Evolutionary conservation across 306 rosid species (phyloP).

Genomic region (Luffa acutangula): DNA sequence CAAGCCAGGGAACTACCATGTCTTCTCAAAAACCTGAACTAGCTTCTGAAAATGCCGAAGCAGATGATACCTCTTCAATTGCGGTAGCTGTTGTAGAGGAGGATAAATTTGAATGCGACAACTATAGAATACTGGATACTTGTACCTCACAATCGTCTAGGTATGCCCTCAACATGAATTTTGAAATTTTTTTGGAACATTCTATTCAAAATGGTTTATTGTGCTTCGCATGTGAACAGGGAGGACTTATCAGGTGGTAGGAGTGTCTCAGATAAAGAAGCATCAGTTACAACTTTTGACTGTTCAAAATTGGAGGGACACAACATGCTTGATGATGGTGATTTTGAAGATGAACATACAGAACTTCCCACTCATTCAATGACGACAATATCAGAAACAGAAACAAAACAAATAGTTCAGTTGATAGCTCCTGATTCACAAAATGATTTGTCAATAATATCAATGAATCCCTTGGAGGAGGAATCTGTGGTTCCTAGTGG

Average conservation of each 20-base stretch:
- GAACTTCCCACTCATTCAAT: constrained; percentile 23
- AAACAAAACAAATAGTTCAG: constrained; percentile 23
- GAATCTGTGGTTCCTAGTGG: constrained; percentile 28
- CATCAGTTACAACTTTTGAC: constrained; percentile 20
- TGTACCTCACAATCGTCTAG: constrained; percentile 27
- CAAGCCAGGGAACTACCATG: constrained; percentile 18
- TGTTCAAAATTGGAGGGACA: constrained; percentile 33
- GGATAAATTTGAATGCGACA: constrained; percentile 27
- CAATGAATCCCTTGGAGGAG: constrained; percentile 28
- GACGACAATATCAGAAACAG: constrained; percentile 32
- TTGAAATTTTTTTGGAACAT: constrained; percentile 15
- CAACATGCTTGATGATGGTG: constrained; percentile 12
- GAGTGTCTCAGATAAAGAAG: constrained; percentile 28
- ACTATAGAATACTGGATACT: constrained; percentile 25
- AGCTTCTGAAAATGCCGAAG: constrained; percentile 25
- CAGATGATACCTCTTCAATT: constrained; percentile 28
- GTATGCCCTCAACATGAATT: constrained; percentile 17
- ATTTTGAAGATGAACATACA: constrained; percentile 25
- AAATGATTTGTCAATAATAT: constrained; percentile 30
- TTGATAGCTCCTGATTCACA: constrained; percentile 14
- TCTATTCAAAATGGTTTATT: constrained; percentile 15
- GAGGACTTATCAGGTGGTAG: constrained; percentile 27
- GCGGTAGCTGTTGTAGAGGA: constrained; percentile 24
- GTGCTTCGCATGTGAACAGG: constrained; percentile 20
- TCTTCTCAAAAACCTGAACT: constrained; percentile 22